Conservation (phyloP, 2,329 filamentous ascomycete species). For the Stachybotrys echinatus region DNA sequence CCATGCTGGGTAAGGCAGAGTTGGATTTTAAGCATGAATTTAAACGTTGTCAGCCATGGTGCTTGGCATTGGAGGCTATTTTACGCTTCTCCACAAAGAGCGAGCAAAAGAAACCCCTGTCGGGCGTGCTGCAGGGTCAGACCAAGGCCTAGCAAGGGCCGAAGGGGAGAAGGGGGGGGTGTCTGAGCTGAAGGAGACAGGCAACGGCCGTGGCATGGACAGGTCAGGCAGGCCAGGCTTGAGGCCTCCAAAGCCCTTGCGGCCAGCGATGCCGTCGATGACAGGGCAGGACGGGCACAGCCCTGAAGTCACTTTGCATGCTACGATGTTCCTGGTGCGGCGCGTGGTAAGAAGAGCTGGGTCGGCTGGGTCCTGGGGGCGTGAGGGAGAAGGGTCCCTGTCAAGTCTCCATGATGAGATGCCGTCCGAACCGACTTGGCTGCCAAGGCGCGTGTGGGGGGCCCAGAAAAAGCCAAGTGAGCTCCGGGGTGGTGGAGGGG, state of each 20-base stretch:
- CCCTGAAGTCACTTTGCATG: too few species aligned
- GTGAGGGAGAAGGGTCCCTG: background rate
- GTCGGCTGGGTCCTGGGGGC: too few species aligned
- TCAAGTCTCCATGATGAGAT: slow-evolving; percentile 20
- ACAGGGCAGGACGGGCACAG: too few species aligned
- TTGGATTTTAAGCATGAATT: slow-evolving; percentile 44
- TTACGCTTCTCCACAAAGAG: background rate
- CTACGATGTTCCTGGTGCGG: too few species aligned
- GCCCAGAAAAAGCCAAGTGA: background rate
- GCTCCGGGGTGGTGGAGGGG: slow-evolving; percentile 7
- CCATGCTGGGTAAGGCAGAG: slow-evolving; percentile 4
- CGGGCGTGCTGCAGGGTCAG: background rate
- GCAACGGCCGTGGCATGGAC: too few species aligned
- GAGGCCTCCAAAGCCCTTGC: too few species aligned
- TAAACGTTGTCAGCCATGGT: slow-evolving; percentile 42
- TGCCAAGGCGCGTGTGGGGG: slow-evolving; percentile 2
- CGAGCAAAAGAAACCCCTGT: background rate
- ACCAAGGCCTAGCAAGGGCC: too few species aligned
- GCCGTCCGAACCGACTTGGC: slow-evolving; percentile 35
- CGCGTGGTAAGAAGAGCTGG: too few species aligned
- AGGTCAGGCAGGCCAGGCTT: too few species aligned
- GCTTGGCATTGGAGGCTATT: slow-evolving; percentile 28
- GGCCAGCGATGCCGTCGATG: too few species aligned
- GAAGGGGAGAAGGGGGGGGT: too few species aligned
- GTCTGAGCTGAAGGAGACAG: too few species aligned